Evolutionary conservation across 2,329 filamentous ascomycete species (phyloP), one percentile per base, ranked within the genome.

Genomic region (Botrytis squamosa): DNA sequence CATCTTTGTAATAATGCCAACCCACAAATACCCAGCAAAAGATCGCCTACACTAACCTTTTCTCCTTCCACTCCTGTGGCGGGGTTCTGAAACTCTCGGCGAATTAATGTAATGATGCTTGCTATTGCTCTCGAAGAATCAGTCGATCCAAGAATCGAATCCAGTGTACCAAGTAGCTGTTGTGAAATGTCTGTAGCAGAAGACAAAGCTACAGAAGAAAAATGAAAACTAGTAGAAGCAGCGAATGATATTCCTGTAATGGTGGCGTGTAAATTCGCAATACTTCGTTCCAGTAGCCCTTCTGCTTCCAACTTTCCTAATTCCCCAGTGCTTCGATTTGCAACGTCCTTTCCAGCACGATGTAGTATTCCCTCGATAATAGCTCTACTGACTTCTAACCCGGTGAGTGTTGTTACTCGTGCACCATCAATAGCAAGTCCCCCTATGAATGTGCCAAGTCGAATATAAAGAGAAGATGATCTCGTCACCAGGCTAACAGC

Each of bases 81-180:
- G 0, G 89, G 88, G 74, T 90, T 90, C 70, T 87, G 86, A 74
- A 92, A 90, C 80, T 92, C 90, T 73, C 89, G 85, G 44, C 88
- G 86, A 65, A 92, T 86, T 46, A 92, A 82, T 1, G 88, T 88
- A 76, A 92, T 86, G 78, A 92, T 91, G 79, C 89, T 90, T 3
- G 89, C 88, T 74, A 92, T 90, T 18, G 90, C 90, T 59, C 89
- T 84, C 2, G 90, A 91, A 3, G 89, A 91, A 79, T 92, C 90
- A n/a, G 90, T 92, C 3, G 88, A 90, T 22, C 90, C 90, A 42
- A 92, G 87, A 57, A 91, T 86, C 75, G 89, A 87, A 78, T 92
- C 90, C 36, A 92, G 82, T 0, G 87, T 86, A 4, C 86, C 86
- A 14, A 92, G 82, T 0, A 90, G 81, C 46, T 90, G 82, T 74